phyloP scores from a whole-genome alignment of 2,329 filamentous ascomycete genomes.

The Monosporascus sp. region DNA sequence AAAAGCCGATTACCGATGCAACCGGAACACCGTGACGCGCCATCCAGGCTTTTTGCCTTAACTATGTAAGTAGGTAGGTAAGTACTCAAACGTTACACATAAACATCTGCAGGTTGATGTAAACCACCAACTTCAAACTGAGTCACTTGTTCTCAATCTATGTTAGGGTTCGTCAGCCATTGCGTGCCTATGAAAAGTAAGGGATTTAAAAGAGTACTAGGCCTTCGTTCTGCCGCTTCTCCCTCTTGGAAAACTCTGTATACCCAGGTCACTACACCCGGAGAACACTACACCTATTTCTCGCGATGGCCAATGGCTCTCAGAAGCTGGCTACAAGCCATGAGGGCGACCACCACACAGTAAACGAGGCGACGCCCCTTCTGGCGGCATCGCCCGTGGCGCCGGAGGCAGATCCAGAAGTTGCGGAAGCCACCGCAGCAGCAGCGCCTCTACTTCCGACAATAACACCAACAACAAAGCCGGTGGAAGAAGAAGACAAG shows the following conservation, averaged over 20 bases:
- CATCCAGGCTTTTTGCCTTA: background rate
- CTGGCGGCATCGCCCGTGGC: constrained; percentile 15
- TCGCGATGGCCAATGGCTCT: background rate
- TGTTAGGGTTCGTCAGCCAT: background rate
- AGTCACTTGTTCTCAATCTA: background rate
- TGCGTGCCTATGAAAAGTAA: background rate
- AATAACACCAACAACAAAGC: constrained; percentile 1
- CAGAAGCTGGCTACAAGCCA: background rate
- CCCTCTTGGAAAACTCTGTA: too few relatives aligned
- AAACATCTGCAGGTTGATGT: background rate
- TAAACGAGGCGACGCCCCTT: constrained; percentile 27
- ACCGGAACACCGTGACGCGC: background rate
- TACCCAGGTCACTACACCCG: too few relatives aligned
- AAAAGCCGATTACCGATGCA: too few relatives aligned
- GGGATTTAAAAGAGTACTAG: background rate
- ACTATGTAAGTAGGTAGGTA: background rate
- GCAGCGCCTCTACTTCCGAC: constrained; percentile 8
- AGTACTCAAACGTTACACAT: background rate
- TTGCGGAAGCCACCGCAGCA: constrained; percentile 11
- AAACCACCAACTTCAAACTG: background rate
- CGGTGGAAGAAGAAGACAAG: constrained; percentile 28
- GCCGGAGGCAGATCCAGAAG: constrained; percentile 9
- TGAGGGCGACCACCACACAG: background rate
- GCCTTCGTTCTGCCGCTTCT: too few relatives aligned
- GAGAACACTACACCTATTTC: background rate